Percentiles rank a stretch among this genome's conserved stretches.
Conservation (phyloP, 176 grass and related monocot genomes). For the Typha latifolia region DNA sequence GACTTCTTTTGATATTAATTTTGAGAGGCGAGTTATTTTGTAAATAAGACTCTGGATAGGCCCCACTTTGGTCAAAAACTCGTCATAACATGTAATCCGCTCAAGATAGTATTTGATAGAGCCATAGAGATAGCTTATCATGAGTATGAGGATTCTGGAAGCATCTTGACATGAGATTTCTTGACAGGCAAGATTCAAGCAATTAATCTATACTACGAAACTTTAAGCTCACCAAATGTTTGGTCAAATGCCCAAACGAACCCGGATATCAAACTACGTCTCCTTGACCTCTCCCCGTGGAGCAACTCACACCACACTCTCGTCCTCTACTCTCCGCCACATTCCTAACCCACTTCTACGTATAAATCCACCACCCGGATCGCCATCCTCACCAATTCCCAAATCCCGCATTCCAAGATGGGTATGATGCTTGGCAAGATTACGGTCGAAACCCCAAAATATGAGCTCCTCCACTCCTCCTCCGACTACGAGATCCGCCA, state of each 20-base stretch:
- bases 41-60: no score
- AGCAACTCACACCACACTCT: conserved; percentile 40
- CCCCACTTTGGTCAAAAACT: no score
- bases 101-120: no score
- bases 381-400: background rate
- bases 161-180: no score
- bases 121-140: no score
- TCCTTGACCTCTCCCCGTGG: conserved; percentile 17
- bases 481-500: conserved; percentile 82
- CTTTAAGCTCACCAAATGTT: background rate
- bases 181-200: no score
- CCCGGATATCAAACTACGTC: background rate
- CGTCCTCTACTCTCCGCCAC: conserved; percentile 22
- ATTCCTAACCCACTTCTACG: conserved; percentile 10
- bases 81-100: no score
- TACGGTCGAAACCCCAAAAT: conserved; percentile 78
- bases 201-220: background rate
- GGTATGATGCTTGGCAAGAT: conserved; percentile 77
- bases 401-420: conserved; percentile 27
- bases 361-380: background rate
- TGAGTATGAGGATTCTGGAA: no score
- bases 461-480: conserved; percentile 60
- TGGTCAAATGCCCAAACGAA: background rate
- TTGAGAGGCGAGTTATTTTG: no score
- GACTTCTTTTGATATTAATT: no score